Conservation (phyloP, 129 eudicot genomes). For the carrot (Daucus carota) region DNA sequence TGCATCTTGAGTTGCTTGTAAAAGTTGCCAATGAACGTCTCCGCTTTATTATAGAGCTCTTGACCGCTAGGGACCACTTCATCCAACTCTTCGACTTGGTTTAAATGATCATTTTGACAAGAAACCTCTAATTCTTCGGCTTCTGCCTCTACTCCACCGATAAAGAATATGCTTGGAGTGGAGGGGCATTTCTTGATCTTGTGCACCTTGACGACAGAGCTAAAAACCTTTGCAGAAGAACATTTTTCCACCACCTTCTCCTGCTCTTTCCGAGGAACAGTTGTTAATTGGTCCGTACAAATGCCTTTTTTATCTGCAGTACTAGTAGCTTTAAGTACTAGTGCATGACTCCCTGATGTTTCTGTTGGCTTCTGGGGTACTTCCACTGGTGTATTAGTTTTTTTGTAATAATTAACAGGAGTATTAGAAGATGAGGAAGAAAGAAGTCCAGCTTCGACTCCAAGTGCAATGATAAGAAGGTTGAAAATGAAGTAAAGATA, state of each 20-base stretch:
- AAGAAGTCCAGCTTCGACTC: constrained; percentile 46
- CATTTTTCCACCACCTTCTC: constrained; percentile 14
- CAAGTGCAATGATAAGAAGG: constrained; percentile 39
- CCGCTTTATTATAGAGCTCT: constrained; percentile 38
- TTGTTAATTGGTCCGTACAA: background rate
- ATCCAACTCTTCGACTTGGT: constrained; percentile 14
- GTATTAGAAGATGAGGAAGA: constrained; percentile 16
- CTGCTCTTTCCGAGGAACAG: background rate
- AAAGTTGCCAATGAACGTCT: constrained; percentile 41
- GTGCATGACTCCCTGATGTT: background rate
- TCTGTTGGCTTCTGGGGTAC: background rate
- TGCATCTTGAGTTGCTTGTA: constrained; percentile 54
- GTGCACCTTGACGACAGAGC: background rate
- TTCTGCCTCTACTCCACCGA: constrained; percentile 19
- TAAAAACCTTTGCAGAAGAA: constrained; percentile 17
- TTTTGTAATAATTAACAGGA: constrained; percentile 14
- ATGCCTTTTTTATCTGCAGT: background rate
- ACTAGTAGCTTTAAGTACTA: background rate
- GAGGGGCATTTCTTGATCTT: constrained; percentile 34
- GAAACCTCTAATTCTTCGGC: constrained; percentile 8
- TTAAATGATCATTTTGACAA: background rate
- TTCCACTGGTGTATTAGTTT: background rate
- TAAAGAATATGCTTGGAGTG: constrained; percentile 40
- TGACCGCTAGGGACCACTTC: constrained; percentile 19
- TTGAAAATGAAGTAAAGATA: constrained; percentile 44